These are phyloP conservation scores for Scleroderma citrinum DNA, from an alignment of 768 basidiomycete species.

Conservation along the genomic window DNA sequence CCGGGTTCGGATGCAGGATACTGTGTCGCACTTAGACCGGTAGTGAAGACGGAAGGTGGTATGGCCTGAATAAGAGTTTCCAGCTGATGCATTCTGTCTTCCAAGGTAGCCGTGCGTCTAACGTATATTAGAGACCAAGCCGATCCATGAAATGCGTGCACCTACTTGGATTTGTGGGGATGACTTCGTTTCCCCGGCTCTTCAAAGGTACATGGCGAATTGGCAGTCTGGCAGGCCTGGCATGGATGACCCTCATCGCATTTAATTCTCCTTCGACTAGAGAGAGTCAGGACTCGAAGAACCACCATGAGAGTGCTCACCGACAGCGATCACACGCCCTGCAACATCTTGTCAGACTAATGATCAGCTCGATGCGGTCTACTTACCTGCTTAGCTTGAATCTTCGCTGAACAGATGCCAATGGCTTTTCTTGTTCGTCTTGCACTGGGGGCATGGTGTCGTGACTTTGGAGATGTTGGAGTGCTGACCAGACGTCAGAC, in stretches of 20 bases:
- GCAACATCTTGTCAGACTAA: constrained; percentile 8
- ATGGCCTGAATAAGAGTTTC: constrained; percentile 83
- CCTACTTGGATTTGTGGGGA: constrained; percentile 85
- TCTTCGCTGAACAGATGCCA: constrained; percentile 55
- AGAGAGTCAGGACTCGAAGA: neutral
- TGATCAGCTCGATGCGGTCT: constrained; percentile 1
- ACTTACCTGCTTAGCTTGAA: constrained; percentile 83
- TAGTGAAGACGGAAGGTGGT: constrained; percentile 72
- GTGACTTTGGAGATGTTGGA: constrained; percentile 7
- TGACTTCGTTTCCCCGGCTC: constrained; percentile 82
- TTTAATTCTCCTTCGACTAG: constrained; percentile 75
- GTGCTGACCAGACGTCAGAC: constrained; percentile 1
- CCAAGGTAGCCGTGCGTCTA: constrained; percentile 76
- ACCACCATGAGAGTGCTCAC: constrained; percentile 39
- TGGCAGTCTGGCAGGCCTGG: constrained; percentile 80
- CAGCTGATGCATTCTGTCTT: constrained; percentile 85
- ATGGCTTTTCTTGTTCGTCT: constrained; percentile 38
- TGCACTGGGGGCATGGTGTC: constrained; percentile 26
- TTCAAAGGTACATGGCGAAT: constrained; percentile 79
- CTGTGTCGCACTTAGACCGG: constrained; percentile 38
- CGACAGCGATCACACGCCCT: constrained; percentile 91
- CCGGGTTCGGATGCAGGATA: constrained; percentile 31
- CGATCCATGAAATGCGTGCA: constrained; percentile 9
- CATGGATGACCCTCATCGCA: constrained; percentile 89
- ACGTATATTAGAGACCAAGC: neutral